Percentiles rank a stretch among this genome's conserved stretches.
phyloP scores from a whole-genome alignment of 768 basidiomycete genomes.

The Boletus vermiculosoides region DNA sequence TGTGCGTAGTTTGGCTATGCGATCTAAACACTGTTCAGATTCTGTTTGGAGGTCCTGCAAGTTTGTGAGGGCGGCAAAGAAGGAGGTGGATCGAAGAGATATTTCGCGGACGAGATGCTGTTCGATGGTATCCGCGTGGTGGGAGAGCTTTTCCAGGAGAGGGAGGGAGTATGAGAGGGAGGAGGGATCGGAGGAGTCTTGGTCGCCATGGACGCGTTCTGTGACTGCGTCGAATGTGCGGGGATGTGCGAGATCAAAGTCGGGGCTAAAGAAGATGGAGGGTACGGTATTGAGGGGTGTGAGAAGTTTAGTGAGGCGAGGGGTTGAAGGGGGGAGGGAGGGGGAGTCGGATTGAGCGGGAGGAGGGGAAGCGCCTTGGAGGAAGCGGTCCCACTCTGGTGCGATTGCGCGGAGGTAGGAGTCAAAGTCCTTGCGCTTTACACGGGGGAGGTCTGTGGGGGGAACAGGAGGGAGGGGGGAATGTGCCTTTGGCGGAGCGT shows the following conservation, averaged over 20 bases:
- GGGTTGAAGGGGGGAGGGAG: constrained; percentile 26
- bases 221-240: constrained; percentile 76
- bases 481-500: constrained; percentile 86
- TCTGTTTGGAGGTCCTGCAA: constrained; percentile 90
- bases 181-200: constrained; percentile 51
- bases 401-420: constrained; percentile 69
- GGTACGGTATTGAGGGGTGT: constrained; percentile 79
- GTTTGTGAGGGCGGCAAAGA: constrained; percentile 95
- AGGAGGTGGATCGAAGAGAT: constrained; percentile 83
- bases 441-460: too few species aligned
- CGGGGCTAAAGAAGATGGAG: constrained; percentile 69
- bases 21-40: constrained; percentile 75
- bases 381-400: constrained; percentile 77
- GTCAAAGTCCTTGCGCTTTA: constrained; percentile 81
- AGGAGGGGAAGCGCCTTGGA: constrained; percentile 40
- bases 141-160: constrained; percentile 85
- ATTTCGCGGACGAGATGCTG: constrained; percentile 94
- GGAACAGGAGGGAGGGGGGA: constrained; percentile 71
- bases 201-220: constrained; percentile 44
- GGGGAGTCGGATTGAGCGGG: constrained; percentile 30
- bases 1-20: constrained; percentile 68
- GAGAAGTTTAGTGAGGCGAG: constrained; percentile 44
- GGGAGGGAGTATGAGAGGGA: constrained; percentile 67
- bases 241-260: constrained; percentile 82
- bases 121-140: constrained; percentile 91